phyloP scores from a whole-genome alignment of 306 rosid genomes.

The Gleditsia sinensis region DNA sequence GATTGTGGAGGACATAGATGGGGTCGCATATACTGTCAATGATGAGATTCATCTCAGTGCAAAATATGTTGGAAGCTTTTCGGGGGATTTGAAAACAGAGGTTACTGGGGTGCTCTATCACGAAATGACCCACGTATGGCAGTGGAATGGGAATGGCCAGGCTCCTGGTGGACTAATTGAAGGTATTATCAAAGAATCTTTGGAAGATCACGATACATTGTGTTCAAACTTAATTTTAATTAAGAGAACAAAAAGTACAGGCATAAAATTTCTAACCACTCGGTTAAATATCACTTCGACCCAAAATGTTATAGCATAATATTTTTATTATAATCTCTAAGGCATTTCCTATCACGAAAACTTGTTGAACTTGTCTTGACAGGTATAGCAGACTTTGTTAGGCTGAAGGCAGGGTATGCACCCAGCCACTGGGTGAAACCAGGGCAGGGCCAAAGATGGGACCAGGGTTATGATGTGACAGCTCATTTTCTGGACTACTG shows the following conservation, averaged over 20 bases:
- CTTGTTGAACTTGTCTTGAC: no score
- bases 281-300: no score
- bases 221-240: no score
- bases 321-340: no score
- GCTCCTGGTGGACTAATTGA: background rate
- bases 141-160: slow-evolving; percentile 33
- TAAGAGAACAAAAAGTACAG: no score
- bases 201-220: no score
- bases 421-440: background rate
- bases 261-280: no score
- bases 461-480: background rate
- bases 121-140: no score
- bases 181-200: no score
- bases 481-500: slow-evolving; percentile 5
- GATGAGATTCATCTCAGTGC: background rate
- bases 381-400: background rate
- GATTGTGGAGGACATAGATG: slow-evolving; percentile 33
- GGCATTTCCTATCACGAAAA: no score
- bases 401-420: background rate
- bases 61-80: background rate
- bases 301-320: no score
- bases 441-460: background rate
- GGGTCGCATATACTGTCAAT: slow-evolving; percentile 24
- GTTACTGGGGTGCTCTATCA: slow-evolving; percentile 37
- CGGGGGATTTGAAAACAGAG: slow-evolving; percentile 23